These are phyloP conservation scores for Agrocybe pediades DNA, from an alignment of 768 basidiomycete species.

Conservation along the genomic window DNA sequence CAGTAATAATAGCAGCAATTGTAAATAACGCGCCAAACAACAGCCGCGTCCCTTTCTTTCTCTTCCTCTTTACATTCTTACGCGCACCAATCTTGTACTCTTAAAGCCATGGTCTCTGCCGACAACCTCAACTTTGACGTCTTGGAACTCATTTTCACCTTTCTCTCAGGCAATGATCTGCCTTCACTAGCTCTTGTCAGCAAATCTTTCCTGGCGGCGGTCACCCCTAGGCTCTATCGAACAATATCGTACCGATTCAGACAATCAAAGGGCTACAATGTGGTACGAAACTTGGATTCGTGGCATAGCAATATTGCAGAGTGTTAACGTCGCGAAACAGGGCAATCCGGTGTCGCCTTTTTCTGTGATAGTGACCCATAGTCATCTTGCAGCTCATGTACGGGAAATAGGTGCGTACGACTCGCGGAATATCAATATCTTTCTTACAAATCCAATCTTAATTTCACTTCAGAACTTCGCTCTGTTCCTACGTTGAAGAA, in stretches of 20 bases:
- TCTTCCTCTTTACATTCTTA: not conserved
- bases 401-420: conserved; percentile 50
- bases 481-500: conserved; percentile 43
- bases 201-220: conserved; percentile 63
- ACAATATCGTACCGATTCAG: conserved; percentile 53
- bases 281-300: conserved; percentile 35
- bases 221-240: conserved; percentile 63
- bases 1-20: not conserved
- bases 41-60: not conserved
- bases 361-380: conserved; percentile 52
- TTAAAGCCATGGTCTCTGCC: conserved; percentile 55
- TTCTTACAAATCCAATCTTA: not conserved
- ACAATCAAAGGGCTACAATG: conserved; percentile 60
- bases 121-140: conserved; percentile 75
- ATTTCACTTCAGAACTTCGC: conserved; percentile 45
- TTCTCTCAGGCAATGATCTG: conserved; percentile 58
- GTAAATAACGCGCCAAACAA: conserved; percentile 7
- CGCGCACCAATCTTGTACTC: conserved; percentile 18
- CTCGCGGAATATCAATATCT: not conserved
- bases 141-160: conserved; percentile 64
- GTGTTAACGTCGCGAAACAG: conserved; percentile 9
- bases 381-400: conserved; percentile 57
- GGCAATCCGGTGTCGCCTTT: conserved; percentile 61
- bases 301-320: not conserved
- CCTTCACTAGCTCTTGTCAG: conserved; percentile 64